Base-by-base conservation (phyloP, 2,329 filamentous ascomycete species). In the Phaeoacremonium minimum region DNA sequence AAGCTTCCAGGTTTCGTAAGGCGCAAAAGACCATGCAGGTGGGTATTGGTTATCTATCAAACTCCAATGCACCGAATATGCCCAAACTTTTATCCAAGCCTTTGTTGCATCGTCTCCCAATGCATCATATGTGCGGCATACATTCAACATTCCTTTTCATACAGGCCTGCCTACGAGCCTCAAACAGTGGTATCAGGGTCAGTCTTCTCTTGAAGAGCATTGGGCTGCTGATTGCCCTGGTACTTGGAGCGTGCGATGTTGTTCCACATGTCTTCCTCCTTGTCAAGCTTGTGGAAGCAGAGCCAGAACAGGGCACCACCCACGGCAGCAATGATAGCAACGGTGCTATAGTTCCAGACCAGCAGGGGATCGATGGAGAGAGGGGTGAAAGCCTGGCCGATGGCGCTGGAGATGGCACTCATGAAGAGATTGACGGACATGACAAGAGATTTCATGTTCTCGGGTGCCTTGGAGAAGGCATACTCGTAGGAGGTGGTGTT, bases 361-460 rank as follows among this genome's bases (percentile, higher is more conserved):
- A 86, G 65, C 16, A 83, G 59, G 3, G 83, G 83, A 52, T 87
- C 80, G 6, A 64, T 68, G 0, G 75, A 73, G 2, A 87, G 63
- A 1, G 74, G 65, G 7, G 76, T 74, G 28, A 85, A 72, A 1
- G 80, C 82, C 63, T 87, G 78, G n/a, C 80, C 82, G 33, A 89
- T 63, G 22, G 84, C 83, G 18, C 80, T 70, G 2, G 80, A 78
- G 46, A 89, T 69, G 39, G 83, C 84, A 18, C 70, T 80, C 71
- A 78, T 87, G 65, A 85, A 81, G 28, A 87, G 69, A 52, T 80
- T 80, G 49, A 88, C 67, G 15, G 77, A 75, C 58, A 75, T 71
- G 49, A 90, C 83, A n/a, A 89, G 69, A 2, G 80, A 85, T 46
- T 83, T 81, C 85, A 90, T 90, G 66, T 87, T 88, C 51, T 75